Percentiles rank a stretch among this genome's conserved stretches.
These are phyloP conservation scores for Volvariella volvacea DNA, from an alignment of 1,284 basidiomycete genomes.

Conservation along the genomic window DNA sequence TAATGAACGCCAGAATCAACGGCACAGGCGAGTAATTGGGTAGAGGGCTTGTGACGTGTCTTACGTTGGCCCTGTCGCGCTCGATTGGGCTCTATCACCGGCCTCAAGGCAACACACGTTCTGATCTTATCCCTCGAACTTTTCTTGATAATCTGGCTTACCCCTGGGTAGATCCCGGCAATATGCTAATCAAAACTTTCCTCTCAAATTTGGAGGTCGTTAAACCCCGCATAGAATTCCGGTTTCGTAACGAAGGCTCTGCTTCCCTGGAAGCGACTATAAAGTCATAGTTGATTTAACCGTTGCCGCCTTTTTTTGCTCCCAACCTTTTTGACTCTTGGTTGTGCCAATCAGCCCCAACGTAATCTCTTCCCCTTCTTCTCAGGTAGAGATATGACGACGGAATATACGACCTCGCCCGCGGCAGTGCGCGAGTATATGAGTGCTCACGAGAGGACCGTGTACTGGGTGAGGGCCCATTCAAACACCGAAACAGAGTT, in stretches of 20 bases:
- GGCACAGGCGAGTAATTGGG: too few relatives aligned
- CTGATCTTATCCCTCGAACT: constrained; percentile 31
- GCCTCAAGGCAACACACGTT: constrained; percentile 41
- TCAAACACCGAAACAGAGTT: constrained; percentile 30
- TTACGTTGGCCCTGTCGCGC: neutral
- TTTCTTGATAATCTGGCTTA: constrained; percentile 25
- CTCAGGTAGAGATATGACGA: constrained; percentile 36
- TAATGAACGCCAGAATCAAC: too few relatives aligned
- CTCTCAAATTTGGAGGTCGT: constrained; percentile 13
- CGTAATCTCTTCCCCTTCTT: constrained; percentile 12
- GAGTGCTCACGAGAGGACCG: constrained; percentile 50
- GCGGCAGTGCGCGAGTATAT: constrained; percentile 51
- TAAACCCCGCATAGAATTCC: constrained; percentile 22
- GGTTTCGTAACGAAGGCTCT: constrained; percentile 18
- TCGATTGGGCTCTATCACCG: constrained; percentile 5
- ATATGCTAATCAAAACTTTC: constrained; percentile 24
- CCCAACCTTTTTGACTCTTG: constrained; percentile 2
- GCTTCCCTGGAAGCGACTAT: constrained; percentile 20
- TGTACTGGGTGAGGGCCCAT: constrained; percentile 50
- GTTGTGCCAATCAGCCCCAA: constrained; percentile 2
- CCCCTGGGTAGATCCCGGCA: constrained; percentile 21
- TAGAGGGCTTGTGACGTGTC: neutral
- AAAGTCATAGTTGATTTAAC: constrained; percentile 19
- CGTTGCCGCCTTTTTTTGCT: constrained; percentile 8
- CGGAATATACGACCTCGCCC: constrained; percentile 57